Conservation (phyloP, 2,329 filamentous ascomycete genomes). For the Phyllosticta citriasiana region DNA sequence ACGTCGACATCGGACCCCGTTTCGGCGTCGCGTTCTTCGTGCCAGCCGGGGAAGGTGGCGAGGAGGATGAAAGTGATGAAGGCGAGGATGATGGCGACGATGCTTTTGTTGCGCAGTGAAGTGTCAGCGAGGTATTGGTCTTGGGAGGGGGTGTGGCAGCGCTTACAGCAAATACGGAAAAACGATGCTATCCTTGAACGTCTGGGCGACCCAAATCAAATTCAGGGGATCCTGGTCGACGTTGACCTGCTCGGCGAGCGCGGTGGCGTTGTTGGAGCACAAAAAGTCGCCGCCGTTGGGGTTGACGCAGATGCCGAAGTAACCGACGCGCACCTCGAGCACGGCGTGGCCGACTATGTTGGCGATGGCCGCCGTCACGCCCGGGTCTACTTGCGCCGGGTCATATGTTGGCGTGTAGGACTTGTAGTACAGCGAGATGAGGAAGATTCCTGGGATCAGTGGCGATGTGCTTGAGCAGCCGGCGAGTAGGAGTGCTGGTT, state of each 20-base stretch:
- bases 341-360: conserved; percentile 81
- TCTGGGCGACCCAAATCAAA: conserved; percentile 89
- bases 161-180: conserved; percentile 91
- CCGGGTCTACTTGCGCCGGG: conserved; percentile 83
- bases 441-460: conserved; percentile 88
- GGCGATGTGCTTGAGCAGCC: conserved; percentile 96
- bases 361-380: conserved; percentile 71
- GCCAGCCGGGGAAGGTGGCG: conserved; percentile 95
- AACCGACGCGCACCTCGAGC: conserved; percentile 86
- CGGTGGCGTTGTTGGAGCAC: conserved; percentile 94
- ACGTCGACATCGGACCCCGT: conserved; percentile 77
- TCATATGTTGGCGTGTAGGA: conserved; percentile 72
- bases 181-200: conserved; percentile 97
- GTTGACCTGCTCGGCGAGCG: conserved; percentile 77
- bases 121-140: conserved; percentile 1
- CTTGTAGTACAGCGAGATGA: conserved; percentile 96
- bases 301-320: conserved; percentile 96
- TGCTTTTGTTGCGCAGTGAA: conserved; percentile 41
- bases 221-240: conserved; percentile 94
- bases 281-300: conserved; percentile 83
- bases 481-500: conserved; percentile 73
- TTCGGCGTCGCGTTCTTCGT: conserved; percentile 73
- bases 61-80: conserved; percentile 93
- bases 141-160: neutral
- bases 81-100: conserved; percentile 94